Base-by-base conservation (phyloP, 2,329 filamentous ascomycete genomes). In the Plenodomus tracheiphilus region DNA sequence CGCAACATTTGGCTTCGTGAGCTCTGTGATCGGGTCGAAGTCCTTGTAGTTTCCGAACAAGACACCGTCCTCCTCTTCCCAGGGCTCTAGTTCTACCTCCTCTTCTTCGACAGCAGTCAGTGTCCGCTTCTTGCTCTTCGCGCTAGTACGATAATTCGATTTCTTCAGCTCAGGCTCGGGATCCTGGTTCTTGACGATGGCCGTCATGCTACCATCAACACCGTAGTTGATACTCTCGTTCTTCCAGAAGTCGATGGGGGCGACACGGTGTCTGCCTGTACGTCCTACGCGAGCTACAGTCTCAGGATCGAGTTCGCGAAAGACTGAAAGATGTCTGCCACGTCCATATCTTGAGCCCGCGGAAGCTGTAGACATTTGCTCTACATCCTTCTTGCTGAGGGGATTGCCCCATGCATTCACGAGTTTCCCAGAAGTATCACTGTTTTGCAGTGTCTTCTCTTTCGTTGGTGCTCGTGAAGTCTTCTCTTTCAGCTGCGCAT, bases 171-270 rank as follows among this genome's bases (percentile, higher is more conserved):
- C 43, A 10, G 61, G 55, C 39, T 75, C 73, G 25, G 83, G 77
- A 30, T 88, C 85, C 48, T 91, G 86, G 2, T 86, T 85, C 35
- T 89, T 85, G 20, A 93, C 83, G 42, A 97, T 82, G 57, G 90
- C 88, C 65, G 89, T 88, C 60, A 93, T 86, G 11, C 82, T 85
- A 1, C 85, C 83, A 19, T 84, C 81, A 16, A 81, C 78, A 43
- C 86, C 85, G 64, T 85, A 89, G 18, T 91, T 82, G 39, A 88
- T 83, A 45, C 83, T 83, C 69, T 97, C 93, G 58, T 91, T 91
- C 62, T 85, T 85, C 93, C 93, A 97, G 68, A 82, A 96, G 20
- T 89, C 85, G 28, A 97, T 74, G 0, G 92, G 94, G 51, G 84
- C 84, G 53, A 90, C 86, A 9, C 89, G 90, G 43, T 85, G 83